Percentiles rank a stretch among this genome's conserved stretches.
phyloP scores from a whole-genome alignment of 495 filamentous ascomycete genomes.

The Aspergillus nidulans region DNA sequence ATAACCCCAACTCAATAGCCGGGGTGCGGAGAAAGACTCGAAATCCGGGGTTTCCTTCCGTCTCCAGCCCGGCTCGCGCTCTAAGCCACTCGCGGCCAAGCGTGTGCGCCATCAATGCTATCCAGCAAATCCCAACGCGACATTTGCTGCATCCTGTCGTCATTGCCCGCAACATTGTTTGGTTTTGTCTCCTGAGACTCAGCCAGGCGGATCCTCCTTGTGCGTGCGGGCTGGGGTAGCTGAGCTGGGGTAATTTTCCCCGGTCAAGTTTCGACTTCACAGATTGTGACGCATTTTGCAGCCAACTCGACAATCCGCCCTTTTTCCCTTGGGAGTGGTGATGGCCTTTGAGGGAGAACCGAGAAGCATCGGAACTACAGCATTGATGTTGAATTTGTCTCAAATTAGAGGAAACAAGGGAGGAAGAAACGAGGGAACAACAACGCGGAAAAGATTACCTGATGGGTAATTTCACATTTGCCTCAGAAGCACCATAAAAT shows the following conservation, averaged over 20 bases:
- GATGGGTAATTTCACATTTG: background rate
- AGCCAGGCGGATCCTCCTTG: background rate
- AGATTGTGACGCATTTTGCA: background rate
- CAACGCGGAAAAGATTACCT: background rate
- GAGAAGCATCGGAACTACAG: background rate
- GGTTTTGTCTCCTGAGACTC: background rate
- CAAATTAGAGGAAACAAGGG: background rate
- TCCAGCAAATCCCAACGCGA: background rate
- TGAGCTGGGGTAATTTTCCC: background rate
- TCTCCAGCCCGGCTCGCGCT: background rate
- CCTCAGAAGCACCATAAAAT: background rate
- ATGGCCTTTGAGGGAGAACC: too few relatives aligned
- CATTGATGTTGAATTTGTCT: background rate
- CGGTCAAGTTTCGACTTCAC: background rate
- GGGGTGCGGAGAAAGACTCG: slow-evolving; percentile 3
- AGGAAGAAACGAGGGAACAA: background rate
- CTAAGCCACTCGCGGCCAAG: background rate
- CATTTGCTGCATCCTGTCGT: background rate
- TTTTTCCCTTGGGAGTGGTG: too few relatives aligned
- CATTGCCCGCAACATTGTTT: background rate
- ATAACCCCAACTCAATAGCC: slow-evolving; percentile 3
- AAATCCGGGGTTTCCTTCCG: slow-evolving; percentile 5
- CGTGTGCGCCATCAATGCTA: background rate
- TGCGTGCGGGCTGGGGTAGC: background rate
- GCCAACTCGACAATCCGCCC: background rate